These are phyloP conservation scores for Saprolegnia parasitica DNA, from an alignment of 352 stramenopile genomes.

Conservation along the genomic window DNA sequence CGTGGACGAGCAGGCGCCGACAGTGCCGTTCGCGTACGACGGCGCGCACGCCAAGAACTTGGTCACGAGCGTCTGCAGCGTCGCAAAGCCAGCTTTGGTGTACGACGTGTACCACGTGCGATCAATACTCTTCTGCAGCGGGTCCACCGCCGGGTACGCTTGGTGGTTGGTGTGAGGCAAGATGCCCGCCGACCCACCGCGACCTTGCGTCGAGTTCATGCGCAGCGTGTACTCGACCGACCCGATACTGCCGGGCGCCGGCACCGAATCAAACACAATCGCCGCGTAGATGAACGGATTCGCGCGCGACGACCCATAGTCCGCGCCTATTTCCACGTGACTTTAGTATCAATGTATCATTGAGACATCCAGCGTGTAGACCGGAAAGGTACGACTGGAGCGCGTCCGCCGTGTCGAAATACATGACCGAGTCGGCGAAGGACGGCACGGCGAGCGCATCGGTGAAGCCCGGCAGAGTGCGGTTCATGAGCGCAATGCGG, in stretches of 20 bases:
- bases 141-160: not conserved
- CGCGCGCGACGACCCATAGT: conserved; percentile 32
- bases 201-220: conserved; percentile 44
- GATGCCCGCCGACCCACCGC: conserved; percentile 3
- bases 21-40: not conserved
- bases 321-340: not conserved
- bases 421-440: conserved; percentile 39
- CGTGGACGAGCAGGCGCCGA: not conserved
- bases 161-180: conserved; percentile 8
- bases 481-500: conserved; percentile 35
- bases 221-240: conserved; percentile 49
- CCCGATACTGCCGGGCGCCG: conserved; percentile 35
- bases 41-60: conserved; percentile 30
- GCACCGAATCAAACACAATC: conserved; percentile 43
- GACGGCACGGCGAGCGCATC: conserved; percentile 34
- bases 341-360: not conserved
- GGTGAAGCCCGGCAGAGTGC: conserved; percentile 4
- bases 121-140: conserved; percentile 9
- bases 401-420: conserved; percentile 34
- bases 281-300: conserved; percentile 41
- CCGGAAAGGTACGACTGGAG: conserved; percentile 40
- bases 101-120: conserved; percentile 4
- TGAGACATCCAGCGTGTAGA: not conserved
- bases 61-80: conserved; percentile 39
- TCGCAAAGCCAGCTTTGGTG: conserved; percentile 16